Evolutionary conservation across 768 basidiomycete genomes (phyloP), one percentile per base, ranked within the genome.

Genomic region (Chalciporus sphaerocephalus): DNA sequence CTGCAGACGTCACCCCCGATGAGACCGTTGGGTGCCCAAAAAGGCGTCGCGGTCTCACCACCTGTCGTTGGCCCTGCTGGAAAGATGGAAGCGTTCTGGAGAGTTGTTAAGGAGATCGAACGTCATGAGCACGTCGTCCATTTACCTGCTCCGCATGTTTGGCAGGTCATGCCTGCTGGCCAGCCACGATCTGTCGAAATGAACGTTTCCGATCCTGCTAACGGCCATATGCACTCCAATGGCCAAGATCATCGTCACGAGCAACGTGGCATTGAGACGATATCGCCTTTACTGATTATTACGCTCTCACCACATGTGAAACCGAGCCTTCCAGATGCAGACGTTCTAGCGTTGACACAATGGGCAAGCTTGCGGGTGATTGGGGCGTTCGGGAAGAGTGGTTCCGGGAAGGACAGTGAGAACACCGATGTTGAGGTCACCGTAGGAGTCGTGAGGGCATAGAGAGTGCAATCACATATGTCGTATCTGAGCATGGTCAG

Each of bases 81-180:
- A 0, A 79, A 84, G 47, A 92, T 94, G 85, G 85, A 89, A 55
- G 73, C 79, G 4, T 87, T 98, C 55, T 71, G 88, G 50, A 75
- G 86, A 15, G 84, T 79, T 6, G 81, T 95, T 73, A 80, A 85
- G 32, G 92, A 95, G 87, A 76, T 94, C 50, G 89, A 93, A 59
- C 75, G 84, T 3, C 91, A 95, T 51, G 87, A 90, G 0, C 77
- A 87, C 49, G 86, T 96, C 20, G 60, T 87, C 0, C 87, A 91
- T 58, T 76, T 95, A 10, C 84, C 87, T 1, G 82, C 87, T 10
- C 91, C 90, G 1, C 89, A 92, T 51, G 81, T 94, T 44, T 94
- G 90, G 90, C 90, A 93, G 57, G 78, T 94, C 34, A 75, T 80
- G 1, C 80, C 83, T 0, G 57, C 51, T 0, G 65, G 62, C 13